A percentile compares a stretch with the other conserved stretches of the same genome.
Conservation (phyloP, 805 yeast species). For the Candida hungchunana region DNA sequence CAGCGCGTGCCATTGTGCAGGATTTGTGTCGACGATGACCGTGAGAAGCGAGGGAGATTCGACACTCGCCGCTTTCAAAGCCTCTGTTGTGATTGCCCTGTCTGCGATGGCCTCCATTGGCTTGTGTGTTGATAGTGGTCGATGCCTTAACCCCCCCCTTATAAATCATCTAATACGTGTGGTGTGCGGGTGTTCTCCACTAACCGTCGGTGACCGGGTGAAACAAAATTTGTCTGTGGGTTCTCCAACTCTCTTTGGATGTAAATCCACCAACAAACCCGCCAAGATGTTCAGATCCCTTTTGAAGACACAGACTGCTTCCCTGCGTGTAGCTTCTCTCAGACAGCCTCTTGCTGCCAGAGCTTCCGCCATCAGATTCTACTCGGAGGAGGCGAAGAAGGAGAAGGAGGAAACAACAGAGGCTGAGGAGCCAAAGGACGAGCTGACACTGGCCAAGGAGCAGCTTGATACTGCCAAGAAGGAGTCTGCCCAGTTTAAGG, state of each 20-base stretch:
- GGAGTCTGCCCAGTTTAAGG: conserved; percentile 27
- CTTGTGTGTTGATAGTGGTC: too few species aligned
- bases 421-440: conserved; percentile 21
- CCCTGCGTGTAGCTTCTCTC: conserved; percentile 7
- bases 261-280: too few species aligned
- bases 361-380: conserved; percentile 20
- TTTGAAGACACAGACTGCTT: conserved; percentile 14
- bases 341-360: conserved; percentile 11
- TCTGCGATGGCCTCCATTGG: conserved; percentile 70
- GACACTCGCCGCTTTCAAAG: conserved; percentile 32
- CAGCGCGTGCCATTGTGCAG: conserved; percentile 42
- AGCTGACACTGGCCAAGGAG: conserved; percentile 17
- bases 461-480: conserved; percentile 23
- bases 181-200: conserved; percentile 7
- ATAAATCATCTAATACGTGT: too few species aligned
- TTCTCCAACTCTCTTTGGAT: too few species aligned
- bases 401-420: conserved; percentile 14
- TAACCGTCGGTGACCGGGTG: too few species aligned
- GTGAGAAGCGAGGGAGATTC: conserved; percentile 78
- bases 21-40: conserved; percentile 73
- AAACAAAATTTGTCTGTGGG: too few species aligned
- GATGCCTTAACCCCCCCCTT: too few species aligned
- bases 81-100: conserved; percentile 38
- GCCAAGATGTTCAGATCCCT: conserved; percentile 21
- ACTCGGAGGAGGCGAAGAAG: conserved; percentile 27